Evolutionary conservation across 2,329 filamentous ascomycete genomes (phyloP).

Genomic region (Scedosporium boydii): DNA sequence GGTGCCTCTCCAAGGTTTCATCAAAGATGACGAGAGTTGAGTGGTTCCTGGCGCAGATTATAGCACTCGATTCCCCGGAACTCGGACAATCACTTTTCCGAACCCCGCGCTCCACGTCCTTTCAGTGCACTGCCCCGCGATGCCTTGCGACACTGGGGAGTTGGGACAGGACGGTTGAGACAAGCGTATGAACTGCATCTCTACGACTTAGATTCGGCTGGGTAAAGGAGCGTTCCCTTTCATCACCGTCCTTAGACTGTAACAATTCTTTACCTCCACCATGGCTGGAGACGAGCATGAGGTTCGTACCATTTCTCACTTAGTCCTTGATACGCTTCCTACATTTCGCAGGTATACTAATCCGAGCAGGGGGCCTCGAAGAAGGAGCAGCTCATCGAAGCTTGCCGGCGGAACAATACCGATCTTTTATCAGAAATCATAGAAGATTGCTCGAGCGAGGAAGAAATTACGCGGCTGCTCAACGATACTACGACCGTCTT

Average conservation of each 20-base stretch:
- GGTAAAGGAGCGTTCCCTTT: background rate
- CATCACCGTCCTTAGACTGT: background rate
- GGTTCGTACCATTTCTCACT: background rate
- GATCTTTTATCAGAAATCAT: slow-evolving; percentile 73
- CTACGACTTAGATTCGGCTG: background rate
- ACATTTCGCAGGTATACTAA: background rate
- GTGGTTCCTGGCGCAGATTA: too few relatives aligned
- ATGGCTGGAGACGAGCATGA: slow-evolving; percentile 5
- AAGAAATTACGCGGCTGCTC: slow-evolving; percentile 65
- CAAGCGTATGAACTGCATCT: background rate
- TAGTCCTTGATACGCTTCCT: background rate
- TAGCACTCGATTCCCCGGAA: background rate
- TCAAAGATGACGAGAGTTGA: too few relatives aligned
- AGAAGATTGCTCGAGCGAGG: slow-evolving; percentile 46
- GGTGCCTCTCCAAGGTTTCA: too few relatives aligned
- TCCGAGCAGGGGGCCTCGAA: slow-evolving; percentile 65
- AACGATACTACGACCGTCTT: slow-evolving; percentile 79
- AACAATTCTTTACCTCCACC: background rate
- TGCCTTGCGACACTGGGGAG: background rate
- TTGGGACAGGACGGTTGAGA: background rate
- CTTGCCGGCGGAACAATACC: slow-evolving; percentile 86
- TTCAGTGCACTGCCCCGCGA: background rate
- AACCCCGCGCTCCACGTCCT: slow-evolving; percentile 1
- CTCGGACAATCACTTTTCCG: background rate
- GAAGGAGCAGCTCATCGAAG: slow-evolving; percentile 80